phyloP scores from a whole-genome alignment of 108 stramenopile species.

The Skeletonema grethae region DNA sequence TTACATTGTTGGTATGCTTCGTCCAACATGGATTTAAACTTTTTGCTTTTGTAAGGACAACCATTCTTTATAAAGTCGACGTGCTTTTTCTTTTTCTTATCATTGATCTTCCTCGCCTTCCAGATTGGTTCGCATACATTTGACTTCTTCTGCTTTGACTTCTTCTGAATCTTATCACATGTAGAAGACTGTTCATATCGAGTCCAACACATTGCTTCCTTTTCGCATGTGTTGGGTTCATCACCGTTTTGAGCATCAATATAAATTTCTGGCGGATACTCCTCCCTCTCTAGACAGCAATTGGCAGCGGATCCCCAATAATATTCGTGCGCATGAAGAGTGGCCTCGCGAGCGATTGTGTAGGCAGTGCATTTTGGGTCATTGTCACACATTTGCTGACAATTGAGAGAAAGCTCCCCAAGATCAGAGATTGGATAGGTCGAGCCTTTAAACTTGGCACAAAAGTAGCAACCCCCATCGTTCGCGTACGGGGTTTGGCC shows the following conservation, averaged over 20 bases:
- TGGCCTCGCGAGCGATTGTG: background rate
- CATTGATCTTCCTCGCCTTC: background rate
- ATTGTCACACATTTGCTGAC: background rate
- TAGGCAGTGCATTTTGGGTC: background rate
- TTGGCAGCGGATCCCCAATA: constrained; percentile 3
- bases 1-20: constrained; percentile 2
- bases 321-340: constrained; percentile 2
- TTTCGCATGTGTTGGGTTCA: background rate
- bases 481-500: background rate
- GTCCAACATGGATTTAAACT: background rate
- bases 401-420: background rate
- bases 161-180: background rate
- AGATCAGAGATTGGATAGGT: background rate
- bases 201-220: background rate
- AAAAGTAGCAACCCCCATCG: background rate
- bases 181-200: background rate
- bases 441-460: background rate
- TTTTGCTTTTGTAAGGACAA: background rate
- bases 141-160: background rate
- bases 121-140: background rate
- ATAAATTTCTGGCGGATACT: background rate
- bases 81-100: background rate
- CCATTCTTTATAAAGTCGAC: background rate
- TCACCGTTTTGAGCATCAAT: background rate
- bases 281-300: constrained; percentile 1